A percentile compares a stretch with the other conserved stretches of the same genome.
phyloP scores from a whole-genome alignment of 2,329 filamentous ascomycete species.

The Hypoxylon sp. region DNA sequence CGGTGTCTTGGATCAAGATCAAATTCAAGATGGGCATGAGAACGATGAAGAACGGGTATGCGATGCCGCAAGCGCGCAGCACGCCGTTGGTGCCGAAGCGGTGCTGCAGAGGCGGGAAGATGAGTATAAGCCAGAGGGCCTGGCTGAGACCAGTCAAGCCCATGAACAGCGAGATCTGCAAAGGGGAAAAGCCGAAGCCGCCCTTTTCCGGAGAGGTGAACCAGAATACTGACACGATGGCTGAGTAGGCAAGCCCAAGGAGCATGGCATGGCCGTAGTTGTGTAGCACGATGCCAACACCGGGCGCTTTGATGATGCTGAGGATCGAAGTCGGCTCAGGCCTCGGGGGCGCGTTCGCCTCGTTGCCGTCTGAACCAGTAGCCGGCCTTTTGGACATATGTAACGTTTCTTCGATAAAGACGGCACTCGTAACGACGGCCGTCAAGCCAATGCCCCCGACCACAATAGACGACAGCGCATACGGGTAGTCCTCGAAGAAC shows the following conservation, averaged over 20 bases:
- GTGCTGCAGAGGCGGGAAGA: constrained; percentile 73
- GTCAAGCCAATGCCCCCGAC: constrained; percentile 62
- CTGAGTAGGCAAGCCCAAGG: constrained; percentile 75
- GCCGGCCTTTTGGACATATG: constrained; percentile 30
- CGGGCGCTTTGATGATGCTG: constrained; percentile 67
- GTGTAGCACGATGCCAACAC: constrained; percentile 71
- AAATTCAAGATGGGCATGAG: constrained; percentile 62
- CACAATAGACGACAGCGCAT: constrained; percentile 69
- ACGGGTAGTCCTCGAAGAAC: constrained; percentile 72
- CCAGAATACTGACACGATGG: constrained; percentile 72
- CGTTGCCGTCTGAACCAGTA: constrained; percentile 5
- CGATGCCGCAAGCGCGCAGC: constrained; percentile 62
- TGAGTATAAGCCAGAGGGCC: constrained; percentile 73
- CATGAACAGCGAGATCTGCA: constrained; percentile 73
- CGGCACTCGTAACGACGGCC: constrained; percentile 57
- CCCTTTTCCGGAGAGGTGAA: constrained; percentile 69
- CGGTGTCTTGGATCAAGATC: constrained; percentile 58
- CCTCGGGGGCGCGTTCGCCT: constrained; percentile 33
- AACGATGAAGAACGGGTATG: constrained; percentile 71
- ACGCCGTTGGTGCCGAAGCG: constrained; percentile 72
- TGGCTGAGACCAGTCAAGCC: constrained; percentile 70
- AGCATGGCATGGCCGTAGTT: constrained; percentile 72
- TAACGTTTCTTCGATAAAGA: constrained; percentile 72
- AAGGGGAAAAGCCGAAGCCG: constrained; percentile 68
- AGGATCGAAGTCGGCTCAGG: constrained; percentile 52